phyloP scores from a whole-genome alignment of 129 eudicot species.

The Glebionis coronaria region DNA sequence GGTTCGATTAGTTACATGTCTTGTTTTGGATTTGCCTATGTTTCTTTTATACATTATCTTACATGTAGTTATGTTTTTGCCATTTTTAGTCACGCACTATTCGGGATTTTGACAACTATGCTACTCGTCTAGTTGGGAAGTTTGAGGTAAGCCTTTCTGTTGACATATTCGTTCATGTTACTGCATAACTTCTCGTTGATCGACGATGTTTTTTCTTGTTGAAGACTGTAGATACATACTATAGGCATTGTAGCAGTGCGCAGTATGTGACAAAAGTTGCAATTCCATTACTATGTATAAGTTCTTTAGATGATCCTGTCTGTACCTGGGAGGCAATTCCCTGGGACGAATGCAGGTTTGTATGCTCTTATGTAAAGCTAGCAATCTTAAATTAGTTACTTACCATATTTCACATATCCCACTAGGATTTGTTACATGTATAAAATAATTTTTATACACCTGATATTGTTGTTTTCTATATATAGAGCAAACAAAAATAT shows the following conservation, averaged over 20 bases:
- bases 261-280: conserved; percentile 58
- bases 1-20: conserved; percentile 1
- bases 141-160: conserved; percentile 61
- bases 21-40: background rate
- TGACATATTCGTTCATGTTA: background rate
- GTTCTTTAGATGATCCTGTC: conserved; percentile 91
- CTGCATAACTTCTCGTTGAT: conserved; percentile 8
- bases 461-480: conserved; percentile 2
- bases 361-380: conserved; percentile 12
- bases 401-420: no score
- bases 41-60: background rate
- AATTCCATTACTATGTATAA: conserved; percentile 84
- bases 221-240: conserved; percentile 93
- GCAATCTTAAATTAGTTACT: background rate
- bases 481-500: conserved; percentile 77
- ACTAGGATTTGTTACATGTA: no score
- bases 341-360: conserved; percentile 98
- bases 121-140: conserved; percentile 76
- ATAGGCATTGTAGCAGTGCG: conserved; percentile 80
- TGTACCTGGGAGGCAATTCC: conserved; percentile 97
- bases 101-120: conserved; percentile 88
- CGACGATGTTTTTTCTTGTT: conserved; percentile 25
- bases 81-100: conserved; percentile 67
- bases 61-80: conserved; percentile 13
- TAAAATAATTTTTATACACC: no score